Conservation (phyloP, 805 yeast species). For the Starmera caribaea region DNA sequence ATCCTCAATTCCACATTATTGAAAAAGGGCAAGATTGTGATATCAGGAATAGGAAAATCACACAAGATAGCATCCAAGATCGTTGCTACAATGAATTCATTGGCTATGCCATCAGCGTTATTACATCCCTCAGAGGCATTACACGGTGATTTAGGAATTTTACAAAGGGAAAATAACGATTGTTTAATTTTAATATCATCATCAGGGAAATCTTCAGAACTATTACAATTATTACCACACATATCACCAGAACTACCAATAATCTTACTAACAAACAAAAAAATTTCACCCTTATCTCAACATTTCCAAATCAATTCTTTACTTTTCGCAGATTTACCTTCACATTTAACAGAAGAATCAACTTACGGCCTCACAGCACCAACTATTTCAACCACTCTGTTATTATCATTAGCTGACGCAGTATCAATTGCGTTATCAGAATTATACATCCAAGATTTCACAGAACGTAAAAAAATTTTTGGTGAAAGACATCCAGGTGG, state of each 20-base stretch:
- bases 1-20: slow-evolving; percentile 26
- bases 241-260: slow-evolving; percentile 43
- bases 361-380: slow-evolving; percentile 81
- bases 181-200: slow-evolving; percentile 60
- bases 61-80: slow-evolving; percentile 69
- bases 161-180: slow-evolving; percentile 46
- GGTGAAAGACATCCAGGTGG: slow-evolving; percentile 86
- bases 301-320: slow-evolving; percentile 41
- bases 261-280: slow-evolving; percentile 54
- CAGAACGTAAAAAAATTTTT: slow-evolving; percentile 45
- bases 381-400: slow-evolving; percentile 71
- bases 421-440: slow-evolving; percentile 67
- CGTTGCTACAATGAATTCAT: slow-evolving; percentile 75
- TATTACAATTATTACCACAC: slow-evolving; percentile 41
- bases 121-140: slow-evolving; percentile 84
- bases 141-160: slow-evolving; percentile 80
- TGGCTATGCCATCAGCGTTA: slow-evolving; percentile 56
- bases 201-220: slow-evolving; percentile 78
- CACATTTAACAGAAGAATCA: slow-evolving; percentile 42
- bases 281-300: slow-evolving; percentile 43
- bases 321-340: slow-evolving; percentile 54
- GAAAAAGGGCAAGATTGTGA: slow-evolving; percentile 57
- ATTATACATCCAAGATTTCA: slow-evolving; percentile 46
- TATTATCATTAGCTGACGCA: slow-evolving; percentile 71
- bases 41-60: slow-evolving; percentile 82